Conservation (phyloP, 2,329 filamentous ascomycete species). For the Fusarium chlamydosporum region DNA sequence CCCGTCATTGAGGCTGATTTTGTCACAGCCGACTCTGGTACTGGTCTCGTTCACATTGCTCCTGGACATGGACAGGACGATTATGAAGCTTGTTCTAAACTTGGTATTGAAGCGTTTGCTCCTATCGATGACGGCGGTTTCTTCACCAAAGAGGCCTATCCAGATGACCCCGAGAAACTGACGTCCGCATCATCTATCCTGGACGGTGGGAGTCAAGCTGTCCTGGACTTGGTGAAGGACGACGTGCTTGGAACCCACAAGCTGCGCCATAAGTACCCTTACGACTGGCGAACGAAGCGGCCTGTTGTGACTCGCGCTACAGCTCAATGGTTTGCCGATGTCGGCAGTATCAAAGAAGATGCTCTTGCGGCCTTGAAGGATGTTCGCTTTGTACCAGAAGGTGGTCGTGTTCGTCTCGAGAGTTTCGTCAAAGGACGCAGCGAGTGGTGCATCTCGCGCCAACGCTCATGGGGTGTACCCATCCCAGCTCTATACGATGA, state of each 20-base stretch:
- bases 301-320: slow-evolving; percentile 93
- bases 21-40: slow-evolving; percentile 90
- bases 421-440: slow-evolving; percentile 89
- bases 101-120: slow-evolving; percentile 81
- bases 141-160: slow-evolving; percentile 85
- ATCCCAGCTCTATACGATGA: slow-evolving; percentile 90
- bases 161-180: slow-evolving; percentile 76
- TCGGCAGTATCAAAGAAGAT: slow-evolving; percentile 81
- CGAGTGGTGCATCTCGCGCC: slow-evolving; percentile 98
- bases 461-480: slow-evolving; percentile 95
- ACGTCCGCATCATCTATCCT: slow-evolving; percentile 77
- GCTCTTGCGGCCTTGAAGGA: slow-evolving; percentile 78
- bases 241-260: slow-evolving; percentile 78
- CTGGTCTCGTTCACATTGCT: slow-evolving; percentile 93
- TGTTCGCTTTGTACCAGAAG: slow-evolving; percentile 84
- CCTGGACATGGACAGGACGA: slow-evolving; percentile 98
- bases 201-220: slow-evolving; percentile 75
- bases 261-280: slow-evolving; percentile 93
- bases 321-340: slow-evolving; percentile 97
- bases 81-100: slow-evolving; percentile 81
- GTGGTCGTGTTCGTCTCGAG: slow-evolving; percentile 80
- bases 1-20: slow-evolving; percentile 88
- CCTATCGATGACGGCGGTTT: slow-evolving; percentile 85
- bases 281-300: slow-evolving; percentile 96
- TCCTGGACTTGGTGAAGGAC: slow-evolving; percentile 76